These are phyloP conservation scores for Adansonia rubrostipa DNA, from an alignment of 441 rosid genomes.

Conservation along the genomic window DNA sequence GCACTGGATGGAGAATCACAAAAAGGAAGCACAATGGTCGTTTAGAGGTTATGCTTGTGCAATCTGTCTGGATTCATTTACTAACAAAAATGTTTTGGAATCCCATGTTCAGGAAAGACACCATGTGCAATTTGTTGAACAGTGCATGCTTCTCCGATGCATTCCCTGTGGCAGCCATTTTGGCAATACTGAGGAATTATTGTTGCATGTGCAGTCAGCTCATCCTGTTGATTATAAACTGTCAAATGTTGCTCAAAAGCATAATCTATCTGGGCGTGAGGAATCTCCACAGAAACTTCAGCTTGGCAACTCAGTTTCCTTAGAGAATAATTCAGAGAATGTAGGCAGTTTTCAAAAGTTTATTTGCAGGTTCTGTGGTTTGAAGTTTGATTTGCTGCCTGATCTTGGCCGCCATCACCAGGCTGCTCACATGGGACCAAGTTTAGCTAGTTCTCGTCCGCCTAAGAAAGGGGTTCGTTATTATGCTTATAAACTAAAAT, in stretches of 20 bases:
- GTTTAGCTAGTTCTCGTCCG: conserved; percentile 59
- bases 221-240: conserved; percentile 67
- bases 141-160: conserved; percentile 96
- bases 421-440: conserved; percentile 91
- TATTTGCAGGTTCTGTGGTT: conserved; percentile 87
- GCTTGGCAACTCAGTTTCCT: conserved; percentile 38
- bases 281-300: conserved; percentile 52
- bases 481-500: conserved; percentile 74
- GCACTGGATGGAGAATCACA: conserved; percentile 78
- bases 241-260: conserved; percentile 48
- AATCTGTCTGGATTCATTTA: conserved; percentile 94
- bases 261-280: conserved; percentile 32
- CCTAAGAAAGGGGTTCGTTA: conserved; percentile 73
- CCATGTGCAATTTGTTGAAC: conserved; percentile 86
- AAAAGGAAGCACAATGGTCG: conserved; percentile 79
- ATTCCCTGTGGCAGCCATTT: conserved; percentile 91
- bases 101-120: conserved; percentile 95
- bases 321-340: conserved; percentile 52
- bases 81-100: conserved; percentile 72
- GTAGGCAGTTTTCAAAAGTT: conserved; percentile 54
- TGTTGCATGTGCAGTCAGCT: conserved; percentile 74
- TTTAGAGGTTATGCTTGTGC: conserved; percentile 95
- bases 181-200: conserved; percentile 83
- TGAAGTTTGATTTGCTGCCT: conserved; percentile 88
- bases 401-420: conserved; percentile 99